Conservation (phyloP, 2,329 filamentous ascomycete species). For the Parastagonospora avenae region DNA sequence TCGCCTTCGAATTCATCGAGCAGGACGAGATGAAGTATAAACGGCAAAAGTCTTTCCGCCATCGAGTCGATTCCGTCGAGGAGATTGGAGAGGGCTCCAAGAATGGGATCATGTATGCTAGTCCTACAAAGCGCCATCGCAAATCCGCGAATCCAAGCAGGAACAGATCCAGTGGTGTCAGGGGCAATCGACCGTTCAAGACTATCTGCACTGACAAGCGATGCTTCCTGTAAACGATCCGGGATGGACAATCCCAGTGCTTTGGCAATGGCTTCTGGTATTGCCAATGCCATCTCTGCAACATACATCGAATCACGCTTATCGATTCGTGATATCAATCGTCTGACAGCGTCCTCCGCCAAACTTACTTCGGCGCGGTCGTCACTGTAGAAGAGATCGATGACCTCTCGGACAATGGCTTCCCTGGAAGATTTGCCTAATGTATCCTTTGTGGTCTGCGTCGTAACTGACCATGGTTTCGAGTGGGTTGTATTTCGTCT, state of each 20-base stretch:
- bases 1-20: slow-evolving; percentile 68
- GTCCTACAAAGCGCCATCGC: slow-evolving; percentile 59
- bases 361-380: slow-evolving; percentile 50
- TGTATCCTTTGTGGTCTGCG: slow-evolving; percentile 22
- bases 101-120: slow-evolving; percentile 67
- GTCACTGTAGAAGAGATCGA: slow-evolving; percentile 46
- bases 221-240: slow-evolving; percentile 8
- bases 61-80: slow-evolving; percentile 70
- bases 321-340: slow-evolving; percentile 35
- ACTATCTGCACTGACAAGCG: slow-evolving; percentile 8
- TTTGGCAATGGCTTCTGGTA: slow-evolving; percentile 36
- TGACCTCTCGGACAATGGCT: slow-evolving; percentile 45
- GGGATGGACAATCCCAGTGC: slow-evolving; percentile 33
- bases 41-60: slow-evolving; percentile 77
- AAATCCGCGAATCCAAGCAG: slow-evolving; percentile 67
- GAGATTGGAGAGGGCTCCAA: slow-evolving; percentile 71
- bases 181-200: slow-evolving; percentile 25
- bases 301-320: slow-evolving; percentile 26
- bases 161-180: slow-evolving; percentile 20
- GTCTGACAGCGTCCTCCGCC: slow-evolving; percentile 48
- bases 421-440: slow-evolving; percentile 36
- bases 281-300: slow-evolving; percentile 34
- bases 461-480: slow-evolving; percentile 32
- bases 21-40: slow-evolving; percentile 82
- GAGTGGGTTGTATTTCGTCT: slow-evolving; percentile 45